phyloP scores from a whole-genome alignment of 805 yeast species.

The Saccharomycopsis sp. region DNA sequence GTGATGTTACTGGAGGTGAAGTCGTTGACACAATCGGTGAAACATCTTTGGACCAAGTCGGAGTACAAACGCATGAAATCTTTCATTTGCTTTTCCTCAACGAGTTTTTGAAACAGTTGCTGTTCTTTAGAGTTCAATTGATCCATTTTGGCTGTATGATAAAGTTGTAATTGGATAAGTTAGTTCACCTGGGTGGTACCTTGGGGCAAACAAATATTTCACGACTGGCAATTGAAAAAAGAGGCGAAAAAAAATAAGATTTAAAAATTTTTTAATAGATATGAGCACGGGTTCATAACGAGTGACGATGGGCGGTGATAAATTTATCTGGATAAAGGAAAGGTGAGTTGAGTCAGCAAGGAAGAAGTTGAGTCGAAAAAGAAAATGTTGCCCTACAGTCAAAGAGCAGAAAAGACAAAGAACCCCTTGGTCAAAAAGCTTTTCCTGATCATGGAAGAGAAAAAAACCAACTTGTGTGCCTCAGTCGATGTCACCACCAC shows the following conservation, averaged over 20 bases:
- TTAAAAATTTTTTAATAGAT: no score
- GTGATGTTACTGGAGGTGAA: conserved; percentile 89
- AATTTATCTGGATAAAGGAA: no score
- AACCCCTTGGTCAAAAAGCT: conserved; percentile 76
- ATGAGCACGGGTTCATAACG: no score
- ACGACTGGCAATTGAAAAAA: no score
- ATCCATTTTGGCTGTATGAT: conserved; percentile 76
- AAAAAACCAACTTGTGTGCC: conserved; percentile 87
- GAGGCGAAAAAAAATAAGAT: no score
- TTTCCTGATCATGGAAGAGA: conserved; percentile 62
- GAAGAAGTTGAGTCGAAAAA: no score
- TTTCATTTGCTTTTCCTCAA: conserved; percentile 96
- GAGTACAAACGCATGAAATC: conserved; percentile 98
- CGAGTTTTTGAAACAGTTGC: conserved; percentile 90
- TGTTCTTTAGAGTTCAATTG: conserved; percentile 92
- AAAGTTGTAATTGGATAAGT: no score
- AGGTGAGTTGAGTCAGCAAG: no score
- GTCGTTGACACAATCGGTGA: conserved; percentile 95
- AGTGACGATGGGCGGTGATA: no score
- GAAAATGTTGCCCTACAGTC: no score
- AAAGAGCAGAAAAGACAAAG: conserved; percentile 61
- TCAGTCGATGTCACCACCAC: conserved; percentile 86
- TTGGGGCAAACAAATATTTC: no score
- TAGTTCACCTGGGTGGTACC: no score
- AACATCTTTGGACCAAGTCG: conserved; percentile 91